These are phyloP conservation scores for Geoglossum cookeanum DNA, from an alignment of 2,329 filamentous ascomycete species.

Conservation along the genomic window DNA sequence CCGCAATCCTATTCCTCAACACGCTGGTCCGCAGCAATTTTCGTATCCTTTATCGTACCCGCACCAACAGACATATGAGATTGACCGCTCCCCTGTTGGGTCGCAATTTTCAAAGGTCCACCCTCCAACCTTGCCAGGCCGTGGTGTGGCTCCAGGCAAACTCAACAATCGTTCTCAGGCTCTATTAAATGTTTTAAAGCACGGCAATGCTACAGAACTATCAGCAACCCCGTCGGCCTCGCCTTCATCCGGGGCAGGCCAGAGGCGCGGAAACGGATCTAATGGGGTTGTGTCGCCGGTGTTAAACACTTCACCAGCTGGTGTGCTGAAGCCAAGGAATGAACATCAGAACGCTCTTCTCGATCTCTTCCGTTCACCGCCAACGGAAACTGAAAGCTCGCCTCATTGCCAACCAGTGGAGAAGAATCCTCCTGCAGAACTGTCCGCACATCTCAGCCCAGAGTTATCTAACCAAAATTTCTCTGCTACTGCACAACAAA, in stretches of 20 bases:
- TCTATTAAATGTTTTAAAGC: constrained; percentile 39
- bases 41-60: not conserved
- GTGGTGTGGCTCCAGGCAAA: constrained; percentile 37
- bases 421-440: not conserved
- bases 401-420: not conserved
- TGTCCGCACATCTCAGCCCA: not conserved
- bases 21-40: not conserved
- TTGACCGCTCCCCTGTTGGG: not conserved
- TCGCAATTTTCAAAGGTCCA: constrained; percentile 17
- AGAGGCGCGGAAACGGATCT: not conserved
- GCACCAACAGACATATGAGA: not conserved
- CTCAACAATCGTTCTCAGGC: constrained; percentile 37
- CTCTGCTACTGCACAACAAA: not conserved
- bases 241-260: not conserved
- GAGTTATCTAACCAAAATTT: not conserved
- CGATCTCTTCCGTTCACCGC: not conserved
- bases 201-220: constrained; percentile 7
- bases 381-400: not conserved
- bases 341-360: not conserved
- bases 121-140: constrained; percentile 31
- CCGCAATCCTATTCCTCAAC: not conserved
- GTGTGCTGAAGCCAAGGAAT: not conserved
- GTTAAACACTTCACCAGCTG: not conserved
- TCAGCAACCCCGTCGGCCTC: not conserved
- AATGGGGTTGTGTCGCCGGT: not conserved